Conservation (phyloP, 139 green algal genomes). For the Auxenochlorella pyrenoidosa region DNA sequence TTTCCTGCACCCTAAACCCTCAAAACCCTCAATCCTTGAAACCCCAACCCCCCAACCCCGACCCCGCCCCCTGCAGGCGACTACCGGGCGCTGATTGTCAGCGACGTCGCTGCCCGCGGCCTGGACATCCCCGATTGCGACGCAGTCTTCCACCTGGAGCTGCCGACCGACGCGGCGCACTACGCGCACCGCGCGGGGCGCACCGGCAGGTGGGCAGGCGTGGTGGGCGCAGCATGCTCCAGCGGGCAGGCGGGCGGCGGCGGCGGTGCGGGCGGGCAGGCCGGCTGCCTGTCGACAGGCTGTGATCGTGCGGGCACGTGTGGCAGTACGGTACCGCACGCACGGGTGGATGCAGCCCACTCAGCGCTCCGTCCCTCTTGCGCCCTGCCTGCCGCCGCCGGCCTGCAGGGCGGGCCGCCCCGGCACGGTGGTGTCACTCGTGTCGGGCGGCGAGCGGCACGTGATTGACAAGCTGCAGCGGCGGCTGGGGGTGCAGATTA, state of each 20-base stretch:
- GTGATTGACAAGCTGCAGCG: conserved; percentile 80
- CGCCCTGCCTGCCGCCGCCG: background rate
- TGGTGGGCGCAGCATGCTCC: background rate
- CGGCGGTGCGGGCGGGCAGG: too few relatives aligned
- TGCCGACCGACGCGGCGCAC: conserved; percentile 83
- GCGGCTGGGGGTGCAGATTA: conserved; percentile 67
- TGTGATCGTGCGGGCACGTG: too few relatives aligned
- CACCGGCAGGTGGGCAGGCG: conserved; percentile 67
- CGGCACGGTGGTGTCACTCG: conserved; percentile 79
- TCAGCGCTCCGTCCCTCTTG: too few relatives aligned
- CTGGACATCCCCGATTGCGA: conserved; percentile 92
- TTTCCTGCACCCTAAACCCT: background rate
- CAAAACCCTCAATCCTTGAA: too few relatives aligned
- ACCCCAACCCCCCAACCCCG: background rate
- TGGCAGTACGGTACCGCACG: too few relatives aligned
- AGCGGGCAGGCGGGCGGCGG: too few relatives aligned
- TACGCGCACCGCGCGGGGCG: conserved; percentile 92
- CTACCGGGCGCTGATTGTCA: conserved; percentile 85
- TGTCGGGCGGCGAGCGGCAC: conserved; percentile 69
- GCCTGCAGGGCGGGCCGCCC: conserved; percentile 54
- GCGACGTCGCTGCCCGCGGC: conserved; percentile 91
- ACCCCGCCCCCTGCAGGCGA: conserved; percentile 49
- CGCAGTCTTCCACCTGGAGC: conserved; percentile 92
- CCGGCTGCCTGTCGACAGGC: too few relatives aligned
- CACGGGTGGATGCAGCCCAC: too few relatives aligned